phyloP scores from a whole-genome alignment of 768 basidiomycete species.

The Boletus insuetus region DNA sequence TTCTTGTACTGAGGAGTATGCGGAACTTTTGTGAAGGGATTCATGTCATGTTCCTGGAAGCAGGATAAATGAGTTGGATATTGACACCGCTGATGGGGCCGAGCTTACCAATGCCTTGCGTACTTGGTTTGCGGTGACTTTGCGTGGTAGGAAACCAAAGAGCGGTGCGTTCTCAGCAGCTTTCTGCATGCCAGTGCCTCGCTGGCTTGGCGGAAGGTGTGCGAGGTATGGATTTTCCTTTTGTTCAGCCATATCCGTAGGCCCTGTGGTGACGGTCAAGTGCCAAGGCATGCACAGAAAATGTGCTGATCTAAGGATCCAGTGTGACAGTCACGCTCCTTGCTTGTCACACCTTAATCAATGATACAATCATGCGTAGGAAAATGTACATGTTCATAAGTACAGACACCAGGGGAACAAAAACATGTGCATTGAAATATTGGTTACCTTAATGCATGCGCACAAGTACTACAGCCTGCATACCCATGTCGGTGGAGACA shows the following conservation, averaged over 20 bases:
- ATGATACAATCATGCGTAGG: too few relatives aligned
- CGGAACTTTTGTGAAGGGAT: conserved; percentile 85
- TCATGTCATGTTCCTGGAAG: conserved; percentile 68
- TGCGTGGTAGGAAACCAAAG: conserved; percentile 70
- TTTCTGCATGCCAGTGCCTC: conserved; percentile 16
- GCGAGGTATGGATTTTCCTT: conserved; percentile 57
- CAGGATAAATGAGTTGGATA: neutral
- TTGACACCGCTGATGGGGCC: neutral
- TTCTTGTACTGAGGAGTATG: conserved; percentile 79
- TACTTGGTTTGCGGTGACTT: conserved; percentile 63
- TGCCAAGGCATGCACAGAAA: conserved; percentile 2
- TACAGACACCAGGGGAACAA: neutral
- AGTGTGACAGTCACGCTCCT: conserved; percentile 1
- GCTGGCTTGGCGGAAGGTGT: conserved; percentile 36
- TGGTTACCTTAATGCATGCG: too few relatives aligned
- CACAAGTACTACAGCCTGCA: conserved; percentile 68
- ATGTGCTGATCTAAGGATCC: conserved; percentile 13
- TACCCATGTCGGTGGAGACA: neutral
- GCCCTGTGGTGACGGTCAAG: conserved; percentile 1
- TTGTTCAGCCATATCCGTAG: conserved; percentile 9
- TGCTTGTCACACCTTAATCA: neutral
- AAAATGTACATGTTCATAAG: too few relatives aligned
- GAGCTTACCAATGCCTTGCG: conserved; percentile 64
- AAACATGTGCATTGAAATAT: conserved; percentile 19
- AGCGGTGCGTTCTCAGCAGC: conserved; percentile 53